Conservation (phyloP, 306 rosid genomes). For the Cyclanthera cordifolia region DNA sequence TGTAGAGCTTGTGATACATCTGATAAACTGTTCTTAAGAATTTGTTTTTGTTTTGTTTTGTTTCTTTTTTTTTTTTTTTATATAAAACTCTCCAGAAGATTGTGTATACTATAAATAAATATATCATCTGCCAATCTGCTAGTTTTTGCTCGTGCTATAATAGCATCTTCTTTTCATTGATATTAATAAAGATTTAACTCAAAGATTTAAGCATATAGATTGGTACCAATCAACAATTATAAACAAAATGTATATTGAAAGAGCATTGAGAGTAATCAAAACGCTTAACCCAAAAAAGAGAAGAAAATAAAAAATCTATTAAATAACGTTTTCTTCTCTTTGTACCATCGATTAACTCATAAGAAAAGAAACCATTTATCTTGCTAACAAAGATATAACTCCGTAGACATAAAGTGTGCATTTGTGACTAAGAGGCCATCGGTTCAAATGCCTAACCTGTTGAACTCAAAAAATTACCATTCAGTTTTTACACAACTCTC, state of each 20-base stretch:
- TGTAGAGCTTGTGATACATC: conserved; percentile 1
- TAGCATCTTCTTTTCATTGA: not conserved
- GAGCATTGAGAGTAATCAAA: not conserved
- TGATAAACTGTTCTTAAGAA: not conserved
- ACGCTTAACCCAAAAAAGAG: not conserved
- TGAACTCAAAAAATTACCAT: too few relatives aligned
- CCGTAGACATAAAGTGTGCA: too few relatives aligned
- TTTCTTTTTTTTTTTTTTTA: not conserved
- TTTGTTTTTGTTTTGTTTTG: too few relatives aligned
- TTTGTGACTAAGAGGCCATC: too few relatives aligned
- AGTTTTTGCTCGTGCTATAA: not conserved
- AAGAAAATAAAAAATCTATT: not conserved
- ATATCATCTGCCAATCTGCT: not conserved
- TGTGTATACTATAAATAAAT: not conserved
- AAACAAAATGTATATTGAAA: too few relatives aligned
- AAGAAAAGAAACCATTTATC: not conserved
- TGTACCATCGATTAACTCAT: not conserved
- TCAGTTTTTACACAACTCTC: not conserved
- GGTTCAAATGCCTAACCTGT: too few relatives aligned
- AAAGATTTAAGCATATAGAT: too few relatives aligned
- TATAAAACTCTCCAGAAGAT: not conserved
- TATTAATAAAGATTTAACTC: not conserved
- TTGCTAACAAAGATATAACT: too few relatives aligned
- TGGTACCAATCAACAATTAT: too few relatives aligned
- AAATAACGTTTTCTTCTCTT: not conserved